These are phyloP conservation scores for Ustilago cynodontis DNA, from an alignment of 1,284 basidiomycete species.

Conservation along the genomic window DNA sequence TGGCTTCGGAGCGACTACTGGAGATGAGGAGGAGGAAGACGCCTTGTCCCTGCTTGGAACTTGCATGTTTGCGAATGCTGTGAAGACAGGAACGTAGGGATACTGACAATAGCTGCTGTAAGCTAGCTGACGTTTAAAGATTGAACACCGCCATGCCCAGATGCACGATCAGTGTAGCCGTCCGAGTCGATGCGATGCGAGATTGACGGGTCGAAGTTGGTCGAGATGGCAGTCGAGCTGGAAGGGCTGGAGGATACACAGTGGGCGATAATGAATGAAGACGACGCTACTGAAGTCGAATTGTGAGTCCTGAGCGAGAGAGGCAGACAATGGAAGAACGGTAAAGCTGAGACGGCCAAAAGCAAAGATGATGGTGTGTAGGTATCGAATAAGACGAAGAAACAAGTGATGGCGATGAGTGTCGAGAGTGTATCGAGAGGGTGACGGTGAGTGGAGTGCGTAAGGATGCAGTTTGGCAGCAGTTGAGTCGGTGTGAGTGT, in stretches of 20 bases:
- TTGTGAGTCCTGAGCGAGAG: neutral
- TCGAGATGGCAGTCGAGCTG: neutral
- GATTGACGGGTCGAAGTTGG: neutral
- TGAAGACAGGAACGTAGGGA: neutral
- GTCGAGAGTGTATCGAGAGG: too few relatives aligned
- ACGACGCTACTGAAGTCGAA: too few relatives aligned
- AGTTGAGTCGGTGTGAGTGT: neutral
- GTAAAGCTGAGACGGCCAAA: too few relatives aligned
- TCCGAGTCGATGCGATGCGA: neutral
- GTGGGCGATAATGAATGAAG: too few relatives aligned
- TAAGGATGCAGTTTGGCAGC: neutral
- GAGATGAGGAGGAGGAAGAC: conserved; percentile 19
- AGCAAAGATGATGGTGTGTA: neutral
- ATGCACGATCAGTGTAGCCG: neutral
- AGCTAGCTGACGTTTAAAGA: conserved; percentile 13
- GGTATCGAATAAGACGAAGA: too few relatives aligned
- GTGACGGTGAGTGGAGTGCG: neutral
- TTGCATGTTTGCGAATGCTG: conserved; percentile 8
- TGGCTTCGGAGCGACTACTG: conserved; percentile 13
- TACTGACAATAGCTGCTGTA: conserved; percentile 11
- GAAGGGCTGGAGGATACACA: neutral
- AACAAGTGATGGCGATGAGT: neutral
- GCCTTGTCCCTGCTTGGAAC: conserved; percentile 11
- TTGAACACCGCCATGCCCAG: conserved; percentile 28
- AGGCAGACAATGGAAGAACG: too few relatives aligned